Base-by-base conservation (phyloP, 139 green algal genomes). In the Haematococcus lacustris region DNA sequence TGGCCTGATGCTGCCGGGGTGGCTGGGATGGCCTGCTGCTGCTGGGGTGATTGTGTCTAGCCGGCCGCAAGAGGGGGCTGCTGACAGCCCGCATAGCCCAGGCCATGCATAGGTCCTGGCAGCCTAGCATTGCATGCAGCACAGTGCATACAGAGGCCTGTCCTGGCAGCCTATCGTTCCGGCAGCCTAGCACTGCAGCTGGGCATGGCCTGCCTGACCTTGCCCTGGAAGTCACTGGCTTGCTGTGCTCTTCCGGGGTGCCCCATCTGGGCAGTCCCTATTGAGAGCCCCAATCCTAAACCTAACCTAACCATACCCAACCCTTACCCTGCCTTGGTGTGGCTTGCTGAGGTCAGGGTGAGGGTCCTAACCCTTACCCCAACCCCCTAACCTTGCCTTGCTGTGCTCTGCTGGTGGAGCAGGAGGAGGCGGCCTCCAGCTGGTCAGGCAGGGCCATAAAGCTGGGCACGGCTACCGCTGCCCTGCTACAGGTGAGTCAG, bases 401-500 rank as follows among this genome's bases (percentile, higher is more conserved):
- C 65, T 59, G 37, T 37, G 38, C 2, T 32, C 32, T 73, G 33
- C 38, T 66, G 38, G 4, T 30, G 70, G 57, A 57, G 28, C 74
- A 60, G 78, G 70, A 80, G 70, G 78, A 96, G 70, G 91, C 91
- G 4, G 92, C 91, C 0, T 81, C 73, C 26, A 71, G 73, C 1
- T 86, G 96, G 59, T 79, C 83, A 33, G 85, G 82, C 3, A 30
- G 72, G 17, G 59, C 65, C 0, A 71, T 97, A 26, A 82, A 88
- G 53, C 82, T 96, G n/a, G 78, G 82, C 47, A 91, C 92, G 34
- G 88, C 87, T 9, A 87, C 88, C 38, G 88, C 87, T 25, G 91
- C 91, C 21, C 68, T 96, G 57, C 72, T 97, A 60, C 87, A 90
- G 73, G 67, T 72, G 47, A 51, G 64, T n/a, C 53, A 64, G 26